phyloP scores from a whole-genome alignment of 2,329 filamentous ascomycete genomes.

The Apiospora saccharicola region DNA sequence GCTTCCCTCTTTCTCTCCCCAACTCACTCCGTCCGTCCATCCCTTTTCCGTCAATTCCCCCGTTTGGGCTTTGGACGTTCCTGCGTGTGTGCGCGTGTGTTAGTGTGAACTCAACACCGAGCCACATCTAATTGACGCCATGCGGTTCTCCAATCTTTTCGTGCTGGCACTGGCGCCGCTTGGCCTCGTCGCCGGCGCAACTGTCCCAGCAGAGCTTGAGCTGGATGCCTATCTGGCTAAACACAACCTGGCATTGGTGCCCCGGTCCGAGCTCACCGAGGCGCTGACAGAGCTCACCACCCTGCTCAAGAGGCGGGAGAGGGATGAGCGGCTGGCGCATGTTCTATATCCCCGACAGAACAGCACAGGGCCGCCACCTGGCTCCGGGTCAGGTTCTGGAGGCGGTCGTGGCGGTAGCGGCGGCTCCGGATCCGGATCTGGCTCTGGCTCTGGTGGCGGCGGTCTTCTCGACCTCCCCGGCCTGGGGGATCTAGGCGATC shows the following conservation, averaged over 20 bases:
- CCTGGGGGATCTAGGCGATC: conserved; percentile 38
- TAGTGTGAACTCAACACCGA: conserved; percentile 1
- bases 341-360: conserved; percentile 39
- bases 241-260: conserved; percentile 53
- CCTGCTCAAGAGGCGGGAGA: conserved; percentile 45
- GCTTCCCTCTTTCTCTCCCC: not conserved
- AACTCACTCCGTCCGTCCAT: not conserved
- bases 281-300: conserved; percentile 51
- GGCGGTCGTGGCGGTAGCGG: not conserved
- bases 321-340: conserved; percentile 26
- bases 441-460: conserved; percentile 23
- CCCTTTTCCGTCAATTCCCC: not conserved
- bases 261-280: conserved; percentile 54
- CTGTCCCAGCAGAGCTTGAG: conserved; percentile 43
- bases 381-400: conserved; percentile 27
- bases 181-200: conserved; percentile 42
- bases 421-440: conserved; percentile 29
- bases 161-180: conserved; percentile 45
- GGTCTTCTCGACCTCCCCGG: conserved; percentile 35
- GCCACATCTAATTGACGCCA: conserved; percentile 32
- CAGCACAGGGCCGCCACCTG: conserved; percentile 32
- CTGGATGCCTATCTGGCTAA: conserved; percentile 51
- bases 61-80: not conserved
- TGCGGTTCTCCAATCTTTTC: conserved; percentile 48
- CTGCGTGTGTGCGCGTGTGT: not conserved